Conservation (phyloP, 495 filamentous ascomycete species). For the Rusavskia elegans region DNA sequence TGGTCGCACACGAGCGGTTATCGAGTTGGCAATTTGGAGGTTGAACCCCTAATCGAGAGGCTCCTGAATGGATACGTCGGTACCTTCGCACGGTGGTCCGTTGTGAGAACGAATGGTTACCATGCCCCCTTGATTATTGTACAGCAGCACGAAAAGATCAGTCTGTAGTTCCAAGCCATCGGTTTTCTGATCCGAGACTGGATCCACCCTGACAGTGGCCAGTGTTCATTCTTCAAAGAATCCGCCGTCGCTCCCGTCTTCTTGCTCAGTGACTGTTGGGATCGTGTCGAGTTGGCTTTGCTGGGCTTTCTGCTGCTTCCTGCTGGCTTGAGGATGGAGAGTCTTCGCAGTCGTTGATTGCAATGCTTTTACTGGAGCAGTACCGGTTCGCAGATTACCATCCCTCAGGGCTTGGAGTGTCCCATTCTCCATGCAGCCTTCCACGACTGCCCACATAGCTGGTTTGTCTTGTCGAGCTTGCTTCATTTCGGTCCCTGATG, state of each 20-base stretch:
- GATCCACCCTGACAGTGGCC: too few relatives aligned
- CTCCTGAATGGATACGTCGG: too few relatives aligned
- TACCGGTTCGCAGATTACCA: slow-evolving; percentile 24
- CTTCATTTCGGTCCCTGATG: slow-evolving; percentile 1
- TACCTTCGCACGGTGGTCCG: too few relatives aligned
- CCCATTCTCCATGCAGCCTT: slow-evolving; percentile 50
- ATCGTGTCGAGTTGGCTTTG: slow-evolving; percentile 1
- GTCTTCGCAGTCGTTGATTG: slow-evolving; percentile 5
- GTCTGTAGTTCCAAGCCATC: too few relatives aligned
- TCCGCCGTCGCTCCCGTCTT: slow-evolving; percentile 39
- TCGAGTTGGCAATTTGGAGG: too few relatives aligned
- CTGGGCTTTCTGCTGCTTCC: slow-evolving; percentile 2
- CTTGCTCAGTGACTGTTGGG: slow-evolving; percentile 14
- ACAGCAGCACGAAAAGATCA: too few relatives aligned
- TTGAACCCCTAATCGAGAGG: too few relatives aligned
- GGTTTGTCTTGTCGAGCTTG: slow-evolving; percentile 24
- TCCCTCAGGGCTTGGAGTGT: slow-evolving; percentile 40
- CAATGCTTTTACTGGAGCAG: slow-evolving; percentile 5
- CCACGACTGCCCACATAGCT: slow-evolving; percentile 53
- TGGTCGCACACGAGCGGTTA: too few relatives aligned
- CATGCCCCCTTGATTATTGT: too few relatives aligned
- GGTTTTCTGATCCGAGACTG: too few relatives aligned
- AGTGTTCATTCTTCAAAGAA: slow-evolving; percentile 29
- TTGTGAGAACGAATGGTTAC: too few relatives aligned
- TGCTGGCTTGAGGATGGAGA: not conserved